Conservation (phyloP, 371 early-diverging fungal genomes). For the Circinella umbellata region DNA sequence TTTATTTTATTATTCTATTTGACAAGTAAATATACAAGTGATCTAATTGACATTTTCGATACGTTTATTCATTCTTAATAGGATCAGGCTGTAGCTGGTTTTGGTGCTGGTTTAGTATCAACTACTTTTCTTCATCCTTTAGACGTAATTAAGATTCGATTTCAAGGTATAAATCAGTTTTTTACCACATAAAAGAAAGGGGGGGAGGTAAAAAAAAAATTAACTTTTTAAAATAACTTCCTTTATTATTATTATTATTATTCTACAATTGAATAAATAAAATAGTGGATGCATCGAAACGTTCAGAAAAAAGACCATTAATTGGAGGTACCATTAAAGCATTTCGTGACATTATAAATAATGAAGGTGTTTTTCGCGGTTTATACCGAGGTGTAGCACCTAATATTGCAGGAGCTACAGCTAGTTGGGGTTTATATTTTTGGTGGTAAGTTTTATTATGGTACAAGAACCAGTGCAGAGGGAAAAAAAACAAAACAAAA, state of each 20-base stretch:
- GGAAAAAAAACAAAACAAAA: too few relatives aligned
- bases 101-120: slow-evolving; percentile 84
- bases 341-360: slow-evolving; percentile 57
- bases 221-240: too few relatives aligned
- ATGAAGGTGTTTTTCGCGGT: slow-evolving; percentile 68
- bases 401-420: slow-evolving; percentile 90
- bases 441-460: slow-evolving; percentile 66
- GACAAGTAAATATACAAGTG: background rate
- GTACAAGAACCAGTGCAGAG: too few relatives aligned
- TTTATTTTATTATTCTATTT: background rate
- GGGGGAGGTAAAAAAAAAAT: background rate
- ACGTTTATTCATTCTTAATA: slow-evolving; percentile 20
- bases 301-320: slow-evolving; percentile 44
- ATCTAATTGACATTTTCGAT: too few relatives aligned
- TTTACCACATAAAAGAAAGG: background rate
- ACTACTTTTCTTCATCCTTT: slow-evolving; percentile 88
- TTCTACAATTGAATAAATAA: background rate
- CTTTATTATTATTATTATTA: background rate
- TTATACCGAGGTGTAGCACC: slow-evolving; percentile 91
- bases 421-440: slow-evolving; percentile 96
- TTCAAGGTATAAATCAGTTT: slow-evolving; percentile 69
- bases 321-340: slow-evolving; percentile 76
- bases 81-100: slow-evolving; percentile 93
- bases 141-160: slow-evolving; percentile 90
- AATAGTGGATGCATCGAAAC: slow-evolving; percentile 57